Evolutionary conservation across 2,329 filamentous ascomycete species (phyloP).

Genomic region (Teratosphaeriaceae sp.): DNA sequence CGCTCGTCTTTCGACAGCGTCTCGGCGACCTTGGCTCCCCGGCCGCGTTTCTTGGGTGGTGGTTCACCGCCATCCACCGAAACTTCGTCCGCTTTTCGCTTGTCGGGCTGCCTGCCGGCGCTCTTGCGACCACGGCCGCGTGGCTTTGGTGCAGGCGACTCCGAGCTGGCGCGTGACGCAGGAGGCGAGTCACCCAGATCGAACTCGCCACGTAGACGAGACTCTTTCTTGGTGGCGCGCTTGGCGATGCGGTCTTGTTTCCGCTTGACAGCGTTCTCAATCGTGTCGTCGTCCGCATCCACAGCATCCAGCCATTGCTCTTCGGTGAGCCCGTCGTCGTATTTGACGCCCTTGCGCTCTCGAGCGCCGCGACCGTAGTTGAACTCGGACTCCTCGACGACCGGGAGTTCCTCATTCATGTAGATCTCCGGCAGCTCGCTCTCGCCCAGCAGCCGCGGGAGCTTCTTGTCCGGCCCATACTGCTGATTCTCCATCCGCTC

Average conservation of each 20-base stretch:
- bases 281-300: conserved; percentile 89
- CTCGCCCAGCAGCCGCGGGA: conserved; percentile 79
- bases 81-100: conserved; percentile 78
- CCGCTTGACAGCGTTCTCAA: conserved; percentile 85
- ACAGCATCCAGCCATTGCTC: conserved; percentile 99
- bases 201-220: conserved; percentile 42
- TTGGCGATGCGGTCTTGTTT: conserved; percentile 81
- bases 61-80: conserved; percentile 58
- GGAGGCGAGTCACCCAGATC: conserved; percentile 64
- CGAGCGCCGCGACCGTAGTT: conserved; percentile 81
- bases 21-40: conserved; percentile 61
- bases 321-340: conserved; percentile 95
- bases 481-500: conserved; percentile 58
- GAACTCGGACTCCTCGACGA: conserved; percentile 72
- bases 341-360: conserved; percentile 89
- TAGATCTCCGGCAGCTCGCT: conserved; percentile 92
- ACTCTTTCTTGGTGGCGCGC: conserved; percentile 68
- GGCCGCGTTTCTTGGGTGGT: conserved; percentile 69
- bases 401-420: conserved; percentile 74
- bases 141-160: conserved; percentile 65
- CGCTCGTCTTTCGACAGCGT: conserved; percentile 64
- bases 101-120: conserved; percentile 52
- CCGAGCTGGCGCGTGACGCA: conserved; percentile 74
- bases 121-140: conserved; percentile 83
- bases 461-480: conserved; percentile 66